phyloP scores from a whole-genome alignment of 192 early-diverging fungal species.

The Coemansia sp. region DNA sequence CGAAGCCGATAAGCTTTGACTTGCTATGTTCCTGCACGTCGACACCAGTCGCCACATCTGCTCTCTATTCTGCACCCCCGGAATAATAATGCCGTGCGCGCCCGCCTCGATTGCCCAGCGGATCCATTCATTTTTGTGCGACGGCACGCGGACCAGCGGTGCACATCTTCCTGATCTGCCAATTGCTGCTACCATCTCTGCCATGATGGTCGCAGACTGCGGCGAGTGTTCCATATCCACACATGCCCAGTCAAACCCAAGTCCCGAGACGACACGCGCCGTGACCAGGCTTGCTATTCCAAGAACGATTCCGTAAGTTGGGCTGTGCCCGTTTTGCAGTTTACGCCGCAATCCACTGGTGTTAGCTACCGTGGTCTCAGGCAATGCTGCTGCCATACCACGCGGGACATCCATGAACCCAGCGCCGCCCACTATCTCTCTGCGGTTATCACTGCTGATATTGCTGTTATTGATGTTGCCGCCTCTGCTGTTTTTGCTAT shows the following conservation, averaged over 20 bases:
- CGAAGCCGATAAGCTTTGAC: neutral
- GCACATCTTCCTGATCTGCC: conserved; percentile 20
- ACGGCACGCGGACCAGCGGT: conserved; percentile 43
- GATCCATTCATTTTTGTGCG: conserved; percentile 33
- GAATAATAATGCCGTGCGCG: conserved; percentile 41
- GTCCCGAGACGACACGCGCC: conserved; percentile 24
- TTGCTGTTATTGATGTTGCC: neutral
- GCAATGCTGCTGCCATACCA: conserved; percentile 1
- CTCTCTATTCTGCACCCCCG: conserved; percentile 26
- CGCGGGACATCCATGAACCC: conserved; percentile 4
- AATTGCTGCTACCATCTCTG: conserved; percentile 48
- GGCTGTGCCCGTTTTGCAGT: conserved; percentile 16
- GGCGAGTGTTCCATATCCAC: conserved; percentile 36
- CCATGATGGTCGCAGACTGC: conserved; percentile 31
- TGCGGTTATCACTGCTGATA: neutral
- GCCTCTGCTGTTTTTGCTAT: neutral
- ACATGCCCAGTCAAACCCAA: conserved; percentile 50
- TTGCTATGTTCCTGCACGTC: conserved; percentile 6
- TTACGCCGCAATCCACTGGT: conserved; percentile 17
- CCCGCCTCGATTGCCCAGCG: conserved; percentile 41
- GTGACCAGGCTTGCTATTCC: conserved; percentile 37
- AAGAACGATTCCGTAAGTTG: conserved; percentile 38
- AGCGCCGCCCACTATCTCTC: neutral
- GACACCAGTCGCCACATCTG: conserved; percentile 30
- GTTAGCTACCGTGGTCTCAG: neutral